Conservation (phyloP, 2,329 filamentous ascomycete species). For the Fusarium sp. region DNA sequence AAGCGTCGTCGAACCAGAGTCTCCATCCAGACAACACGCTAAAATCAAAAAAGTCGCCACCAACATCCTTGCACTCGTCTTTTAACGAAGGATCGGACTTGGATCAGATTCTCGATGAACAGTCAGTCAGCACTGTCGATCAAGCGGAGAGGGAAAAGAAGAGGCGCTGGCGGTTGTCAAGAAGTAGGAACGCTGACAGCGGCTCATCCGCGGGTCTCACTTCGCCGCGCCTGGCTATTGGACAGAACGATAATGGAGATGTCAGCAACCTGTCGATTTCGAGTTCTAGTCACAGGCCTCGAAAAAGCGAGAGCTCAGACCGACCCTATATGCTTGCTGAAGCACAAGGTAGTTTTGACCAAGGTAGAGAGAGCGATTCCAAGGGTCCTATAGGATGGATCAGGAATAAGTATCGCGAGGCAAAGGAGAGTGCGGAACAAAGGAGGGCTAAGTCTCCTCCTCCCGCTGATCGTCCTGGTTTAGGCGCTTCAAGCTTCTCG, state of each 20-base stretch:
- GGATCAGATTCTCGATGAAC: conserved; percentile 75
- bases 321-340: conserved; percentile 55
- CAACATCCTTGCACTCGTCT: conserved; percentile 80
- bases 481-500: conserved; percentile 47
- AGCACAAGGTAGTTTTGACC: conserved; percentile 54
- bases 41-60: conserved; percentile 77
- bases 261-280: conserved; percentile 76
- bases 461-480: conserved; percentile 53
- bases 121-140: conserved; percentile 52
- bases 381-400: conserved; percentile 69
- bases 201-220: conserved; percentile 57
- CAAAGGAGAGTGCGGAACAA: conserved; percentile 67
- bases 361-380: conserved; percentile 58
- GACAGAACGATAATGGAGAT: conserved; percentile 72
- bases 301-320: conserved; percentile 65
- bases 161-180: conserved; percentile 78
- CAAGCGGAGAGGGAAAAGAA: conserved; percentile 75
- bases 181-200: conserved; percentile 68
- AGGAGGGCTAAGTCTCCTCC: conserved; percentile 69
- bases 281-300: conserved; percentile 64
- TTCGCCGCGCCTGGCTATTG: conserved; percentile 62
- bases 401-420: conserved; percentile 69
- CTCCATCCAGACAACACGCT: conserved; percentile 63
- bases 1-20: conserved; percentile 56
- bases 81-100: conserved; percentile 85